A percentile compares a stretch with the other conserved stretches of the same genome.
Evolutionary conservation across 345 rosid genomes (phyloP).

Genomic region (Hirschfeldia incana): DNA sequence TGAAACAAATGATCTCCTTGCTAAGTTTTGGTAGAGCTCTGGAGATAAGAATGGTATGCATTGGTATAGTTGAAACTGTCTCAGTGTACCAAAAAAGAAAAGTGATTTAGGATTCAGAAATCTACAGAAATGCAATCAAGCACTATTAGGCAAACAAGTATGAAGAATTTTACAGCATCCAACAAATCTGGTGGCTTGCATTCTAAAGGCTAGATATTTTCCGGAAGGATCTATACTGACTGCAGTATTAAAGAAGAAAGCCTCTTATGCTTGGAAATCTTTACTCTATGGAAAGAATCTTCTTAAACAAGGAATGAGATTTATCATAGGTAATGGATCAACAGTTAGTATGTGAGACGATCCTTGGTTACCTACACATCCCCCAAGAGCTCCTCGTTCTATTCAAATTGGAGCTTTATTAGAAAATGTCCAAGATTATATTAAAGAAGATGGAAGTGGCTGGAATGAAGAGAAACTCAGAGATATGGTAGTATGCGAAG

Average conservation of each 20-base stretch:
- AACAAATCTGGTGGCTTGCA: not conserved
- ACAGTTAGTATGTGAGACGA: not conserved
- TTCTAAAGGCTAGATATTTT: not conserved
- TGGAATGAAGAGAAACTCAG: not conserved
- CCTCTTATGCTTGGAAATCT: not conserved
- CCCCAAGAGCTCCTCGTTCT: not conserved
- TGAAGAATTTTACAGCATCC: not conserved
- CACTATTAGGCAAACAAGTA: not conserved
- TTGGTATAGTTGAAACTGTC: too few species aligned
- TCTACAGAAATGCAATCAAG: not conserved
- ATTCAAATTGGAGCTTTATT: not conserved
- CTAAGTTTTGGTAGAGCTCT: too few species aligned
- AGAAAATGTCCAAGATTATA: not conserved
- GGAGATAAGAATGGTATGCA: too few species aligned
- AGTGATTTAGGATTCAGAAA: not conserved
- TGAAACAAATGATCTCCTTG: too few species aligned
- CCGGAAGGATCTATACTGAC: not conserved
- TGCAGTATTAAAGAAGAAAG: not conserved
- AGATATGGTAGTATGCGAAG: not conserved
- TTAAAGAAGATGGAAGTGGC: not conserved
- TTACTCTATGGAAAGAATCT: not conserved
- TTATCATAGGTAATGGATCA: not conserved
- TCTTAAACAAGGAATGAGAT: not conserved
- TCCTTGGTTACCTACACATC: not conserved
- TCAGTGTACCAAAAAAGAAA: not conserved